These are phyloP conservation scores for Aspergillus vadensis DNA, from an alignment of 2,329 filamentous ascomycete species.

Conservation along the genomic window DNA sequence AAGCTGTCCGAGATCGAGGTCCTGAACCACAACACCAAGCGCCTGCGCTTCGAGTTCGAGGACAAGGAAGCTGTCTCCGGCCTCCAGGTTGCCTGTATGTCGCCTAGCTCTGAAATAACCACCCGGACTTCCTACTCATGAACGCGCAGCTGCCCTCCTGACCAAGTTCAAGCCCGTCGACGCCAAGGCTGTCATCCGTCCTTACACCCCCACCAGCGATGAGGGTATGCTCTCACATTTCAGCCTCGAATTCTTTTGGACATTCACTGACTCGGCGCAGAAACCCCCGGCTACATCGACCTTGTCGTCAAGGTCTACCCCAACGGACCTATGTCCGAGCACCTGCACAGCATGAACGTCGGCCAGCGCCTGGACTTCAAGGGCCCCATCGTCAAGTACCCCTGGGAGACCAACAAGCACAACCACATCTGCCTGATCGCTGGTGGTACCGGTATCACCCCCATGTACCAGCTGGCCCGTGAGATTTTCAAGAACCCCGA, in stretches of 20 bases:
- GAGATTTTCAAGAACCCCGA: constrained; percentile 94
- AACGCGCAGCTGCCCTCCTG: constrained; percentile 67
- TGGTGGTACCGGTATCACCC: constrained; percentile 95
- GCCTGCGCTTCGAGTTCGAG: constrained; percentile 81
- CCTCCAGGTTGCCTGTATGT: constrained; percentile 71
- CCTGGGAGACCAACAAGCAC: constrained; percentile 90
- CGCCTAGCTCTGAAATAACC: not conserved
- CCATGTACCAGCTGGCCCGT: constrained; percentile 93
- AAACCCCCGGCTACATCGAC: constrained; percentile 76
- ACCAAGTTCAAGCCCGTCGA: constrained; percentile 88
- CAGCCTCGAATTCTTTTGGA: not conserved
- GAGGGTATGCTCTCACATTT: constrained; percentile 61
- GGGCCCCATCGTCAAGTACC: constrained; percentile 92
- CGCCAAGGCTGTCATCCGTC: constrained; percentile 82
- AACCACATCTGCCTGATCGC: constrained; percentile 71
- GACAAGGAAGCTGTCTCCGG: constrained; percentile 84
- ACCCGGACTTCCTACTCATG: constrained; percentile 6
- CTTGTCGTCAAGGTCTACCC: constrained; percentile 92
- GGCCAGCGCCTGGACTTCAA: constrained; percentile 88
- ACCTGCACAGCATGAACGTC: constrained; percentile 79
- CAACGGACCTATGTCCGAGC: constrained; percentile 84
- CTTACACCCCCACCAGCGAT: constrained; percentile 90
- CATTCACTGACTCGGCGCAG: constrained; percentile 46
- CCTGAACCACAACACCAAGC: constrained; percentile 95
- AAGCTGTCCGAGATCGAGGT: constrained; percentile 75